A percentile compares a stretch with the other conserved stretches of the same genome.
Evolutionary conservation across 306 rosid genomes (phyloP).

Genomic region (Malus sylvestris): DNA sequence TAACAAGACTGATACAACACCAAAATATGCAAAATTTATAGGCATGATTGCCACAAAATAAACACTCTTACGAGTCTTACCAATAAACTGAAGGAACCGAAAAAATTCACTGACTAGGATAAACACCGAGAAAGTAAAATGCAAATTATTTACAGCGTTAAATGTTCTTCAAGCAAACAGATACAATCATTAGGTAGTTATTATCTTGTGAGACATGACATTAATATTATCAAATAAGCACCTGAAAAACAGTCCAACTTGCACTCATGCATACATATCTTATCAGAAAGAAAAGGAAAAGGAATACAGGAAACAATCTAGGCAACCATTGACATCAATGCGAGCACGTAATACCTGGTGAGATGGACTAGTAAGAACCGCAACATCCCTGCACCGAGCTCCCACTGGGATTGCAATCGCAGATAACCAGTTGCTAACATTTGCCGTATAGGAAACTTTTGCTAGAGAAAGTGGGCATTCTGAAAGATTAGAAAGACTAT

Average conservation of each 20-base stretch:
- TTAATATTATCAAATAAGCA: neutral
- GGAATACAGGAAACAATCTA: neutral
- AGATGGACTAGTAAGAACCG: constrained; percentile 42
- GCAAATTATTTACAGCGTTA: neutral
- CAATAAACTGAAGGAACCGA: neutral
- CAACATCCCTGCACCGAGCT: constrained; percentile 76
- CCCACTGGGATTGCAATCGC: constrained; percentile 63
- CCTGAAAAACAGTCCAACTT: neutral
- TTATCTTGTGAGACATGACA: neutral
- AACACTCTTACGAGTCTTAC: neutral
- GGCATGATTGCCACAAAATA: neutral
- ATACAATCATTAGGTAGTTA: neutral
- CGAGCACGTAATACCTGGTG: constrained; percentile 39
- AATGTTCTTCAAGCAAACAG: neutral
- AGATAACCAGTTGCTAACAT: constrained; percentile 59
- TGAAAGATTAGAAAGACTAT: constrained; percentile 15
- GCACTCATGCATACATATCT: neutral
- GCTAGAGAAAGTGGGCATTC: constrained; percentile 58
- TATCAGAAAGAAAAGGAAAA: neutral
- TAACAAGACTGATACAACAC: neutral
- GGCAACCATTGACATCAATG: neutral
- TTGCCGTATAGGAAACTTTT: constrained; percentile 48
- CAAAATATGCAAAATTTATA: neutral
- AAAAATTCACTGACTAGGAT: neutral
- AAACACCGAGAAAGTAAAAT: neutral